These are phyloP conservation scores for Fragaria nilgerrensis DNA, from an alignment of 306 rosid species.

Conservation along the genomic window DNA sequence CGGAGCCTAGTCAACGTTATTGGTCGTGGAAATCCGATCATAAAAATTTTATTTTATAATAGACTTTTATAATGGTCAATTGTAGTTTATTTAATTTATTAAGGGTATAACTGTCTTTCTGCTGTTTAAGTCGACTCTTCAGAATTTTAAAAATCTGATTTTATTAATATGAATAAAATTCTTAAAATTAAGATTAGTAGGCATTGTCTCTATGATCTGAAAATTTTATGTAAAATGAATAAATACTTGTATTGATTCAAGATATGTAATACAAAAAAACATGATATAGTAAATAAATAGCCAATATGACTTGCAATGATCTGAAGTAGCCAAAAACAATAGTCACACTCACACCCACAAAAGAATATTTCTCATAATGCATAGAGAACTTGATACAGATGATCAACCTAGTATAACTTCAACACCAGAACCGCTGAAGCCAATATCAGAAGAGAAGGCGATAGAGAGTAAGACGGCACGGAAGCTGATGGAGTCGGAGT, in stretches of 20 bases:
- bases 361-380: slow-evolving; percentile 19
- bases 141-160: no score
- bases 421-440: slow-evolving; percentile 37
- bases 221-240: not conserved
- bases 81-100: no score
- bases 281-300: not conserved
- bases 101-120: no score
- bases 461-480: slow-evolving; percentile 27
- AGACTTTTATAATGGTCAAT: no score
- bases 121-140: no score
- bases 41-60: no score
- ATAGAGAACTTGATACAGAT: not conserved
- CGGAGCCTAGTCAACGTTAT: no score
- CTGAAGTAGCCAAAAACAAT: slow-evolving; percentile 5
- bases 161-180: no score
- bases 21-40: no score
- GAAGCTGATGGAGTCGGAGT: slow-evolving; percentile 77
- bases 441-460: slow-evolving; percentile 43
- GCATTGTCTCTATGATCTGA: not conserved
- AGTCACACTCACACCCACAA: slow-evolving; percentile 24
- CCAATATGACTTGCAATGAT: not conserved
- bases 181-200: no score
- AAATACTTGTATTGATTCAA: not conserved
- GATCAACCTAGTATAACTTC: slow-evolving; percentile 36
- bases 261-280: not conserved